Evolutionary conservation across 495 filamentous ascomycete genomes (phyloP).

Genomic region (Tuber indicum): DNA sequence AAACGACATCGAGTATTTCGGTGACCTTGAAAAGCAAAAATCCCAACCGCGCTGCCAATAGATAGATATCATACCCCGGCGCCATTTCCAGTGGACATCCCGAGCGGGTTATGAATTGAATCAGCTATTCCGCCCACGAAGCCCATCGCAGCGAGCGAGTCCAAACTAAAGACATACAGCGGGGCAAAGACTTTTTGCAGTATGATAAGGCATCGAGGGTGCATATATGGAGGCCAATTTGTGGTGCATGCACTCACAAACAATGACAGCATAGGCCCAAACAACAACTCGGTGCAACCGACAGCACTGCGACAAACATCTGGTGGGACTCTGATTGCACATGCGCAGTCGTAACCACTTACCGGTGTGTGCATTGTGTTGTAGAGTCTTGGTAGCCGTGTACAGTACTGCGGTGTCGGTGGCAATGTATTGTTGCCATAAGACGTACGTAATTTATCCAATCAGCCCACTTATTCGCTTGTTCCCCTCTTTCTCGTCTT

Average conservation of each 20-base stretch:
- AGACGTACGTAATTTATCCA: neutral
- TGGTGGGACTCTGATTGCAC: neutral
- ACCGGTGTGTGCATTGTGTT: neutral
- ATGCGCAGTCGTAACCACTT: neutral
- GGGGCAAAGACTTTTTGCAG: no score
- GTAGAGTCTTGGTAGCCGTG: neutral
- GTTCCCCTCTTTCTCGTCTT: neutral
- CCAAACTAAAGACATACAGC: neutral
- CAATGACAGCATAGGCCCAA: neutral
- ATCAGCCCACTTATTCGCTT: neutral
- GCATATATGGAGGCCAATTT: neutral
- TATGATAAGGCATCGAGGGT: neutral
- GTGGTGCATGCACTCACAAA: neutral
- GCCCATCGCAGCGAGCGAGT: neutral
- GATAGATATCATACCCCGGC: no score
- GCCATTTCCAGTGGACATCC: neutral
- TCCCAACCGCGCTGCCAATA: no score
- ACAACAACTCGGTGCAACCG: neutral
- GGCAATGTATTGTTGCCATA: neutral
- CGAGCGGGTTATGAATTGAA: neutral
- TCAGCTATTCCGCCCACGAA: neutral
- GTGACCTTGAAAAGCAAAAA: neutral
- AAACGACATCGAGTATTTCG: neutral
- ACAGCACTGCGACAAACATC: neutral
- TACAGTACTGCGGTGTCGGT: neutral